A percentile compares a stretch with the other conserved stretches of the same genome.
Conservation (phyloP, 106 monocot species). For the Dendrobium catenatum region DNA sequence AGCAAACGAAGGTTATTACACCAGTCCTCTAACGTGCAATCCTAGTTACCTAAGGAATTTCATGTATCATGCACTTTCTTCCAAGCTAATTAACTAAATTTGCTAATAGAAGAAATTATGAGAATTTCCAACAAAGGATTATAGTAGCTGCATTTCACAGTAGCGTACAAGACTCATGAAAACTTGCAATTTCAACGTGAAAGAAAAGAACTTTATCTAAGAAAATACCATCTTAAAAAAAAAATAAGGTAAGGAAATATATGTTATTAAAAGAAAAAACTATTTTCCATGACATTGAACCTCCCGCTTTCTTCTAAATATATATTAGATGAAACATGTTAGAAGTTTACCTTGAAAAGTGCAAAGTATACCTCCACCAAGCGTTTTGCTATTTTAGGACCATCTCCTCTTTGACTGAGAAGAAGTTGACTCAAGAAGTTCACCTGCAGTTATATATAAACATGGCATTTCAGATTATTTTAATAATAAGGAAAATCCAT, state of each 20-base stretch:
- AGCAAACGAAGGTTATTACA: too few relatives aligned
- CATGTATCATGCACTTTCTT: too few relatives aligned
- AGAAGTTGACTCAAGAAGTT: slow-evolving; percentile 82
- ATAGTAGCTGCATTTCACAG: too few relatives aligned
- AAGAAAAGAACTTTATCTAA: too few relatives aligned
- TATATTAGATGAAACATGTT: background rate
- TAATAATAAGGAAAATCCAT: background rate
- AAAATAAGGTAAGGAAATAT: background rate
- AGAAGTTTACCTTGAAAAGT: slow-evolving; percentile 72
- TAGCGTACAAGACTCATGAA: too few relatives aligned
- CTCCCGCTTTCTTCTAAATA: background rate
- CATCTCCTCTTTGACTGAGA: slow-evolving; percentile 63
- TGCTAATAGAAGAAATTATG: too few relatives aligned
- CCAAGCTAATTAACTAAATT: too few relatives aligned
- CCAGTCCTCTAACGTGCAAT: too few relatives aligned
- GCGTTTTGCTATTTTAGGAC: slow-evolving; percentile 77
- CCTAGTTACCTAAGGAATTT: too few relatives aligned
- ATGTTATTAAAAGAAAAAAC: background rate
- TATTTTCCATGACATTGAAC: background rate
- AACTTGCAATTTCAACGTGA: too few relatives aligned
- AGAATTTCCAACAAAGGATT: too few relatives aligned
- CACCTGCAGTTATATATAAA: slow-evolving; percentile 40
- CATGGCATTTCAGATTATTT: background rate
- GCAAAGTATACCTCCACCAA: slow-evolving; percentile 89
- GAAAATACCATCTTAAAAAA: too few relatives aligned